Evolutionary conservation across 2,329 filamentous ascomycete species (phyloP).

Genomic region (Cyphellophora europaea): DNA sequence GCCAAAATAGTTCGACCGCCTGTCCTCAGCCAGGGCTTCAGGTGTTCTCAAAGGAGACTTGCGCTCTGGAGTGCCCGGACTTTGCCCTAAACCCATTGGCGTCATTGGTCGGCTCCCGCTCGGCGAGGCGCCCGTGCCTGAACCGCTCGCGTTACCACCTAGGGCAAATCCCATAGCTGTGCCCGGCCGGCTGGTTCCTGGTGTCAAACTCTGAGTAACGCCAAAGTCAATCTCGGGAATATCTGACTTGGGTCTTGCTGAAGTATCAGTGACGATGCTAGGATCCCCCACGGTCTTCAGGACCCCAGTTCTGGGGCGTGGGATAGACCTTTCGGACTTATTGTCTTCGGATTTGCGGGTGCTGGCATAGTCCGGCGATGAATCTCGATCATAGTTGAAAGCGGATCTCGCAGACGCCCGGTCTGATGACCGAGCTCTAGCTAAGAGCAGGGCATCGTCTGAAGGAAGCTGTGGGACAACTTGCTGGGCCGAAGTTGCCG

Average conservation of each 20-base stretch:
- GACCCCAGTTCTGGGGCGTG: slow-evolving; percentile 65
- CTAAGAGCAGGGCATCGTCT: slow-evolving; percentile 1
- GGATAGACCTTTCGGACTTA: slow-evolving; percentile 23
- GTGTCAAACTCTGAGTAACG: slow-evolving; percentile 52
- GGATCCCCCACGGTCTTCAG: slow-evolving; percentile 58
- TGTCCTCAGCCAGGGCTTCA: slow-evolving; percentile 2
- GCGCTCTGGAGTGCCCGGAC: neutral
- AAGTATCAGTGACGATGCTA: slow-evolving; percentile 32
- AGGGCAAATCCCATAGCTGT: slow-evolving; percentile 48
- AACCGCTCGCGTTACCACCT: too few relatives aligned
- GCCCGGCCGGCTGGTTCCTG: slow-evolving; percentile 39
- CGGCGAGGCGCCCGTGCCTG: slow-evolving; percentile 18
- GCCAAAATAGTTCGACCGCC: slow-evolving; percentile 5
- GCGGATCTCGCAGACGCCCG: slow-evolving; percentile 10
- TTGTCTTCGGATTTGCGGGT: slow-evolving; percentile 45
- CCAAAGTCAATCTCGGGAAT: slow-evolving; percentile 80
- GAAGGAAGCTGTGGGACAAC: slow-evolving; percentile 4
- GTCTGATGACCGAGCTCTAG: slow-evolving; percentile 27
- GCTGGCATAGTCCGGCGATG: slow-evolving; percentile 71
- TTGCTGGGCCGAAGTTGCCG: slow-evolving; percentile 23
- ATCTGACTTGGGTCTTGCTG: slow-evolving; percentile 25
- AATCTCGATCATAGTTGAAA: slow-evolving; percentile 55
- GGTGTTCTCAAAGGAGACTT: neutral
- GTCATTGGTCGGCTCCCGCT: slow-evolving; percentile 5
- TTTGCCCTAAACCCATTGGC: neutral